Percentiles rank a stretch among this genome's conserved stretches.
Evolutionary conservation across 208 protist genomes (phyloP).

Genomic region (Acanthamoeba sp.): DNA sequence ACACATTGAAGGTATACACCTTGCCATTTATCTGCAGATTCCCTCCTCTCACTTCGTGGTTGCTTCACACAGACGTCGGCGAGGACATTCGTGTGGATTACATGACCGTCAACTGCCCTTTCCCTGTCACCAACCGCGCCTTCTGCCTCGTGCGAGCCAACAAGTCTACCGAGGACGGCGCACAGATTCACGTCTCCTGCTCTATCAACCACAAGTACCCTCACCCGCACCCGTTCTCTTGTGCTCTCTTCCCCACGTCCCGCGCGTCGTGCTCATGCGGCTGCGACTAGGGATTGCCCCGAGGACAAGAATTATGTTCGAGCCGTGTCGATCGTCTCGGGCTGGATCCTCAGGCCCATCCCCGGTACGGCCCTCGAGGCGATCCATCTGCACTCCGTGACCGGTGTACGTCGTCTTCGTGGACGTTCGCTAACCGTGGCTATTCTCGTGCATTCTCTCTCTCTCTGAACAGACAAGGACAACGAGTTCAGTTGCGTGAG

Average conservation of each 20-base stretch:
- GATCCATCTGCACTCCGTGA: too few species aligned
- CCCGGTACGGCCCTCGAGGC: too few species aligned
- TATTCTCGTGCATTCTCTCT: neutral
- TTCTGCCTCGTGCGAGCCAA: slow-evolving; percentile 41
- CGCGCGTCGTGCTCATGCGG: neutral
- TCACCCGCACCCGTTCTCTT: neutral
- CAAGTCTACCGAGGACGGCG: neutral
- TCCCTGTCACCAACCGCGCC: slow-evolving; percentile 52
- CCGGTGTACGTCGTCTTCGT: too few species aligned
- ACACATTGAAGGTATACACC: neutral
- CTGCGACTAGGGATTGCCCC: neutral
- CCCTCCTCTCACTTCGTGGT: too few species aligned
- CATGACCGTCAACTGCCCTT: slow-evolving; percentile 48
- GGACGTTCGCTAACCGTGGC: too few species aligned
- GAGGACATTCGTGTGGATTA: slow-evolving; percentile 45
- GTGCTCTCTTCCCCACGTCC: neutral
- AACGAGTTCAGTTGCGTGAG: slow-evolving; percentile 16
- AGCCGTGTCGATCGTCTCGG: slow-evolving; percentile 31
- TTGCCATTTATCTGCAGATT: neutral
- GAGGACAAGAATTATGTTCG: slow-evolving; percentile 37
- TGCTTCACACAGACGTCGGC: neutral
- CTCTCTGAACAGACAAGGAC: neutral
- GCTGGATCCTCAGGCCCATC: slow-evolving; percentile 2
- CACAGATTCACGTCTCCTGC: slow-evolving; percentile 20
- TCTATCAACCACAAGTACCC: slow-evolving; percentile 33